Evolutionary conservation across 2,329 filamentous ascomycete species (phyloP).

Genomic region (Exophiala sideris): DNA sequence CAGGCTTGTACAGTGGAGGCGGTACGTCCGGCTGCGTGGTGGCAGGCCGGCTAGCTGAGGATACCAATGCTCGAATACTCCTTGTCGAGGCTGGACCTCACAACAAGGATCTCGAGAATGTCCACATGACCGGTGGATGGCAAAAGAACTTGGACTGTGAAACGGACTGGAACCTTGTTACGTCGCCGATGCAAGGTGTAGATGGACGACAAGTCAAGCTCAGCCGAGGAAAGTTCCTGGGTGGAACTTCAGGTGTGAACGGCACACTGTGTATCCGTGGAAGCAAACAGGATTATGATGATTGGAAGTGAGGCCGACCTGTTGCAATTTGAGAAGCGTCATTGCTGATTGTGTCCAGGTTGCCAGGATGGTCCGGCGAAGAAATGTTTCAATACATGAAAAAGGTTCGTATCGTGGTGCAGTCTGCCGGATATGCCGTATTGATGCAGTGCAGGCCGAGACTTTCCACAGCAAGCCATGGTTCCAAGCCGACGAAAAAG

Average conservation of each 20-base stretch:
- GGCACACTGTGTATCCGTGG: conserved; percentile 45
- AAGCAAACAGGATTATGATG: conserved; percentile 48
- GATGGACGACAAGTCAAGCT: conserved; percentile 42
- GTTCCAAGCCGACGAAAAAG: conserved; percentile 49
- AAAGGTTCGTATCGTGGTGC: conserved; percentile 46
- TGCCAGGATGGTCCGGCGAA: conserved; percentile 51
- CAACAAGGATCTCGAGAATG: conserved; percentile 44
- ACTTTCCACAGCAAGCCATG: conserved; percentile 58
- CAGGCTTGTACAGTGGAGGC: conserved; percentile 34
- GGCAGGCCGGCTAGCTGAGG: conserved; percentile 47
- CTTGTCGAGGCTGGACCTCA: conserved; percentile 50
- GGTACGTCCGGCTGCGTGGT: conserved; percentile 51
- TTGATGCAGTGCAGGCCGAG: conserved; percentile 47
- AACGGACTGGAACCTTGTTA: conserved; percentile 46
- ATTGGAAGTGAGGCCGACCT: conserved; percentile 53
- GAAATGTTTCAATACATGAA: conserved; percentile 57
- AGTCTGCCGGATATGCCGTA: not conserved
- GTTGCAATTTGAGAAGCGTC: not conserved
- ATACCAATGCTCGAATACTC: conserved; percentile 40
- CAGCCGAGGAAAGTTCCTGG: conserved; percentile 43
- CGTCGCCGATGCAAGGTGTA: conserved; percentile 32
- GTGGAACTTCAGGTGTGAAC: conserved; percentile 45
- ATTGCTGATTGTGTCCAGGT: conserved; percentile 43
- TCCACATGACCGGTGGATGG: conserved; percentile 46
- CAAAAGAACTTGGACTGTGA: conserved; percentile 42